Base-by-base conservation (phyloP, 768 basidiomycete genomes). In the Lepiota subincarnata region DNA sequence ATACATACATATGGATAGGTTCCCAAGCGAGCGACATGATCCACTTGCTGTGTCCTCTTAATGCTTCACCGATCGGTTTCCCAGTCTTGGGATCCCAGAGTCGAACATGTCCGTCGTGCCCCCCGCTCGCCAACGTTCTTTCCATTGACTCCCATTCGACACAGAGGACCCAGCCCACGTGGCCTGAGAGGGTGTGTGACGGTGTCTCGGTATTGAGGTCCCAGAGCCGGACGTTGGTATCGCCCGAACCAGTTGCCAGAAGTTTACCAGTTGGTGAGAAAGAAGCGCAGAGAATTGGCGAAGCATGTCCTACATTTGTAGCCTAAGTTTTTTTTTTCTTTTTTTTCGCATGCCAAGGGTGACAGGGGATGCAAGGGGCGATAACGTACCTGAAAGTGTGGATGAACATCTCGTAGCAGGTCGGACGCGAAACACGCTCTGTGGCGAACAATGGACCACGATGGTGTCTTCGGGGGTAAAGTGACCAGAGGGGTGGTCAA, bases 131-230 rank as follows among this genome's bases (percentile, higher is more conserved):
- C 12, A 98, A 71, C 61, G 85, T 87, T 40, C 93, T 74, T 64
- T 98, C 95, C 76, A 90, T 79, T 0, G 90, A 89, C 62, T 98
- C 94, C 95, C 96, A 99, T 64, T 98, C 97, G 4, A 94, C 90
- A 60, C 93, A 98, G 1, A 98, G 77, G 1, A 99, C 93, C 96
- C 95, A 98, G 0, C 94, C 95, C 59, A 84, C 84, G 64, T 99
- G 97, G 0, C 97, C 97, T 0, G 79, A 70, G 14, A 98, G 77
- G 12, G 85, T 87, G 64, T 91, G 87, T 37, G 89, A 91, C 1
- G 97, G 96, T 5, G 84, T 87, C 68, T 98, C 97, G 0, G 90
- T 96, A 62, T 87, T 81, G 45, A 98, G 80, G 68, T 98, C 88
- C 97, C 97, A 98, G 19, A 99, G 70, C 3, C 97, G 82, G 11